Conservation (phyloP, 495 filamentous ascomycete genomes). For the Cairneyella variabilis region DNA sequence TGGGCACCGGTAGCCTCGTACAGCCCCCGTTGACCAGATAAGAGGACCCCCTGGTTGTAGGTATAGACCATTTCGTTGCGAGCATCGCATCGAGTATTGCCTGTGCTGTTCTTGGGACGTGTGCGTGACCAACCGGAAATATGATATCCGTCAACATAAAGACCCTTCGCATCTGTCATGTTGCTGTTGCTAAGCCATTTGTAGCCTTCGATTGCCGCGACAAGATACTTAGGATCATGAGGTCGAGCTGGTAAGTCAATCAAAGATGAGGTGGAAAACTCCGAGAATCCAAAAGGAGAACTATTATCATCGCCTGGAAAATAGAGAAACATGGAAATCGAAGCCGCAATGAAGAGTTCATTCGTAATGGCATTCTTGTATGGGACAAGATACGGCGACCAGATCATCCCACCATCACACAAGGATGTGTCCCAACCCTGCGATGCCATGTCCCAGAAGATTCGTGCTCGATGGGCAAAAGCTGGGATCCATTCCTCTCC, state of each 20-base stretch:
- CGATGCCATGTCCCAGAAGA: slow-evolving; percentile 84
- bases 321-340: slow-evolving; percentile 85
- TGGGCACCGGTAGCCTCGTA: slow-evolving; percentile 66
- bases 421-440: slow-evolving; percentile 78
- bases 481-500: slow-evolving; percentile 70
- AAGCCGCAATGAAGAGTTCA: slow-evolving; percentile 80
- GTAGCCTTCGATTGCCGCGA: slow-evolving; percentile 73
- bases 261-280: not conserved
- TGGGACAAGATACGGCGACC: slow-evolving; percentile 76
- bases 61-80: slow-evolving; percentile 89
- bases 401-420: slow-evolving; percentile 88
- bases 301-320: slow-evolving; percentile 75
- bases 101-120: slow-evolving; percentile 13
- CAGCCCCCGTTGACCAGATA: slow-evolving; percentile 77
- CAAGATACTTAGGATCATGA: slow-evolving; percentile 63
- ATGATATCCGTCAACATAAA: slow-evolving; percentile 91
- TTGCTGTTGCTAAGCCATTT: slow-evolving; percentile 71
- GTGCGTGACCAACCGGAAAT: slow-evolving; percentile 59
- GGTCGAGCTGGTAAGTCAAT: slow-evolving; percentile 24
- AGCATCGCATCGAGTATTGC: slow-evolving; percentile 63
- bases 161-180: slow-evolving; percentile 76
- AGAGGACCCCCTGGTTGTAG: slow-evolving; percentile 94
- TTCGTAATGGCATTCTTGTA: slow-evolving; percentile 99
- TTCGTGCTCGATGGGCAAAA: slow-evolving; percentile 79
- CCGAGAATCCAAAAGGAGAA: slow-evolving; percentile 53